Evolutionary conservation across 306 rosid genomes (phyloP), one percentile per base, ranked within the genome.

Genomic region (Lathyrus sativus): DNA sequence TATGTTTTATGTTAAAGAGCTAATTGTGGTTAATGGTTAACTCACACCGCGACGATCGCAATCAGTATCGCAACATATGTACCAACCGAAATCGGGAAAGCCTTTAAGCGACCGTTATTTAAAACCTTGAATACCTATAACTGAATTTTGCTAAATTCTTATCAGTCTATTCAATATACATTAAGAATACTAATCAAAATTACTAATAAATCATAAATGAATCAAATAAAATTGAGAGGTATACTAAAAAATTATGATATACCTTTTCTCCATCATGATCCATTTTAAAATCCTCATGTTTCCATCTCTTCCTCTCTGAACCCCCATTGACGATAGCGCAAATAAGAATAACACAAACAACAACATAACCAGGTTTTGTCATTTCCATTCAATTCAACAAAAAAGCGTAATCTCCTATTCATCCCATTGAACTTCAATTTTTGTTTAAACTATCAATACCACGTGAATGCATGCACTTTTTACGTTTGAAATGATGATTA

Each of bases 241-340:
- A 41, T 10, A 35, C 0, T 10, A 41, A 41, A 18, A 19, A 53
- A 8, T 4, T 4, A 11, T 22, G 6, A 59, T 1, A 62, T 62
- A 91, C 97, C 95, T 51, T 79, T 5, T 73, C 49, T 77, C 45
- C 61, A 37, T 17, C 77, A 17, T 73, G 70, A 67, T 79, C 55
- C 63, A 33, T 12, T 51, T 48, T 22, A 68, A 85, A 57, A 9
- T 76, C 74, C 1, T 79, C 63, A 11, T 54, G 44, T 9, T 63
- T 67, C 75, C 65, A 86, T 82, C 82, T 77, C 59, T 70, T 77
- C 2, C 85, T 86, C 18, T 87, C 84, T 9, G 90, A 85, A 28
- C 69, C 78, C 22, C 74, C 76, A 4, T 77, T 84, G 28, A 76
- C 81, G 63, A 85, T 64, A 8, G 81, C 84, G 33, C 80, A 85